Evolutionary conservation across 2,329 filamentous ascomycete species (phyloP), one percentile per base, ranked within the genome.

Genomic region (Hirsutella rhossiliensis): DNA sequence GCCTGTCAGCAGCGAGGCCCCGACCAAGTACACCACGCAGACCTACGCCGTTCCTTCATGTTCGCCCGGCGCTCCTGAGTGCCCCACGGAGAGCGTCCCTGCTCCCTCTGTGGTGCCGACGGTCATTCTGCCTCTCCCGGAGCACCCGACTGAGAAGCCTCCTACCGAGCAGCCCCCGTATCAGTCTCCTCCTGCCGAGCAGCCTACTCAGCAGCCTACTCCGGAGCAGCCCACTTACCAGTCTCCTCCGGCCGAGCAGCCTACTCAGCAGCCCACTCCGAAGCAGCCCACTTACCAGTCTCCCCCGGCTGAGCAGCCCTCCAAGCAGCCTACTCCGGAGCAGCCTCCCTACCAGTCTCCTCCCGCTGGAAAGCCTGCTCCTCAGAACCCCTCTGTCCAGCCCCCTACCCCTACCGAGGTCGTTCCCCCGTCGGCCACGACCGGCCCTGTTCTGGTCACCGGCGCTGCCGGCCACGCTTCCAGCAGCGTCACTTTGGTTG

Each of bases 41-140:
- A 57, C 52, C 29, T 60, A 56, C 52, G 62, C 59, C 39, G 51
- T 64, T 44, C 58, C 57, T 15, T 45, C 55, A 44, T 64, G 61
- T 44, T 47, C 56, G 38, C 52, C 58, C 30, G 51, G 46, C 15
- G 52, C 54, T 11, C 48, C 56, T 29, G 49, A 57, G 54, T 63
- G 61, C 56, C 56, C 56, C 31, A 48, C 55, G 40, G 59, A 59
- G 43, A 50, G 48, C 27, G 50, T 12, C 9, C 18, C 36, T 12
- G 18, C 48, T 51, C 29, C 52, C 49, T 11, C 52, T n/a, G n/a
- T n/a, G 51, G 56, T 40, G 62, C 62, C 38, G 30, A 62, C 58
- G 13, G 51, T 61, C 43, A 59, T 62, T 54, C 59, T 58, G 34
- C 43, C 44, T 44, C 43, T 43, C 34, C 17, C 40, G 39, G 40